Evolutionary conservation across 2,329 filamentous ascomycete species (phyloP), one percentile per base, ranked within the genome.

Genomic region (Lecanoromycetidae sp.): DNA sequence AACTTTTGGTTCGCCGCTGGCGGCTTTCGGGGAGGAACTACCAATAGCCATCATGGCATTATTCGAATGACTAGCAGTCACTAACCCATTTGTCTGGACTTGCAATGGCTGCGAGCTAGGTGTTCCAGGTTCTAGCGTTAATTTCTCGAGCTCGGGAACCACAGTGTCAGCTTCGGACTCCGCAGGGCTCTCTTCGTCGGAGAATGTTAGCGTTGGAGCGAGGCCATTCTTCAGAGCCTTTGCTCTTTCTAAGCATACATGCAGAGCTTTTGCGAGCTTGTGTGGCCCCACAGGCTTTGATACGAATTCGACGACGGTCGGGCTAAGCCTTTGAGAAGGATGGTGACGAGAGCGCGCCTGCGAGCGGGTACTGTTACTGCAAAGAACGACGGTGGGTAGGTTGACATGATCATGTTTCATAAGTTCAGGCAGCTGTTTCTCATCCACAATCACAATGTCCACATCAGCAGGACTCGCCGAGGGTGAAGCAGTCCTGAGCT

Each of bases 201-300:
- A 17, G 34, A 32, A 29, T 36, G 30, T 30, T n/a, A 46, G 26
- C 17, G 36, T n/a, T 1, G 45, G 41, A 6, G 22, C 27, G 10
- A 45, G 19, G 15, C 46, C 42, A 22, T 29, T 22, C 22, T 35
- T 40, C 20, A 46, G 17, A 8, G 43, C 26, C 17, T 32, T 33
- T 9, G 47, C 37, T 38, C 33, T 53, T 12, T 54, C 52, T 13
- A 55, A 26, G 26, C 51, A 55, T n/a, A 49, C 27, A 27, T 48
- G 35, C 32, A 56, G 36, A 19, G 54, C 54, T 32, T 53, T 55
- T 13, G 54, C 54, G 15, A 56, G 52, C 37, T 56, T 56, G 36
- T 56, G 51, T 15, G 54, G 54, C 15, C 54, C 54, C 30, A 53
- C 51, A 5, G 54, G 54, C 37, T 51, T 55, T 20, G 53, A 53